Base-by-base conservation (phyloP, 306 rosid genomes). In the Castanea sativa region DNA sequence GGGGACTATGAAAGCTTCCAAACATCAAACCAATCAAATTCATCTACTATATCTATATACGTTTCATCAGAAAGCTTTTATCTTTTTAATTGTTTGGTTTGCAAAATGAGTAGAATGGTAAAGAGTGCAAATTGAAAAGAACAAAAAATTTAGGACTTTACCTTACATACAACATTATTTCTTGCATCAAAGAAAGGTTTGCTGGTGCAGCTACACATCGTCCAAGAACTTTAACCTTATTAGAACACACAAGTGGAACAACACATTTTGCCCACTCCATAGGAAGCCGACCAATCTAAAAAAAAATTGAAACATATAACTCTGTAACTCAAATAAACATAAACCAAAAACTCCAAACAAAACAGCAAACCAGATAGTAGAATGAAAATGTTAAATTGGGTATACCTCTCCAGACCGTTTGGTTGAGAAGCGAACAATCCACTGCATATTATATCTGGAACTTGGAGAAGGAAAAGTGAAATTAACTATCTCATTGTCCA, bases 181-280 rank as follows among this genome's bases (percentile, higher is more conserved):
- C 94, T 82, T 93, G 95, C 97, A 91, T 91, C 80, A 85, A 86
- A 25, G 77, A 81, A n/a, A 93, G 89, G 73, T 45, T 79, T 6
- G 77, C 3, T 0, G 97, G 95, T 0, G 89, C 89, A 25, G 91
- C 96, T 78, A 94, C 53, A 73, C 94, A 92, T 12, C 98, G 84
- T 12, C 91, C 98, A 52, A 60, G 64, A 81, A 87, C 84, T 85
- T 65, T 88, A 69, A 94, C 91, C 79, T 79, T 92, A 29, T 84
- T 80, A 13, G 96, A 88, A 25, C 56, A 71, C 57, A 90, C 79
- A 73, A 92, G 94, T 2, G 96, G 97, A 80, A 83, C 76, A 11
- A 94, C 82, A 80, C 76, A 68, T 61, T 89, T 90, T 13, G 90
- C 96, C 98, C 97, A 92, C 73, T 92, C 97, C 97, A 92, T 94